Evolutionary conservation across 371 early-diverging fungal genomes (phyloP).

Genomic region (Mucor piriformis): DNA sequence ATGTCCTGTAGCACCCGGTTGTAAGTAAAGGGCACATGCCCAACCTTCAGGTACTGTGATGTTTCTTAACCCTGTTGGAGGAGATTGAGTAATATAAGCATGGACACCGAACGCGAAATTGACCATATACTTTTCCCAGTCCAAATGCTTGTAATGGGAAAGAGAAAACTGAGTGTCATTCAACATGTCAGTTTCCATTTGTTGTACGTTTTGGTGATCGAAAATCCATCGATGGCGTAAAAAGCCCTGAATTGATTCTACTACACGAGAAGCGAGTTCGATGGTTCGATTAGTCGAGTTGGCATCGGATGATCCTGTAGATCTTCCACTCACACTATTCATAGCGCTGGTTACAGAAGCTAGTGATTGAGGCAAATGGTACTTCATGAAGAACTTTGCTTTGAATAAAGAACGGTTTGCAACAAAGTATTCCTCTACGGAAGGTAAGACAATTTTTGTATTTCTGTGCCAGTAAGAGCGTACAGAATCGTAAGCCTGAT

Average conservation of each 20-base stretch:
- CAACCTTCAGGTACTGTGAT: constrained; percentile 42
- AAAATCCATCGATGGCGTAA: constrained; percentile 41
- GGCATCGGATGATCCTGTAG: constrained; percentile 7
- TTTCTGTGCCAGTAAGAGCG: constrained; percentile 52
- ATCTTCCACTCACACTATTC: constrained; percentile 19
- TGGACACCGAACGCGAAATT: constrained; percentile 51
- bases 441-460: constrained; percentile 32
- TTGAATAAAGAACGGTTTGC: constrained; percentile 41
- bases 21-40: constrained; percentile 49
- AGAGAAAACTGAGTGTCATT: constrained; percentile 32
- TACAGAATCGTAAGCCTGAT: constrained; percentile 34
- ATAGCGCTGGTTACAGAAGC: constrained; percentile 28
- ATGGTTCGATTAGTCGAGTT: constrained; percentile 32
- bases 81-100: constrained; percentile 38
- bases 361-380: constrained; percentile 40
- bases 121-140: constrained; percentile 47
- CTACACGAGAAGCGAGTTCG: constrained; percentile 37
- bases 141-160: constrained; percentile 17
- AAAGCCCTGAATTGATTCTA: constrained; percentile 45
- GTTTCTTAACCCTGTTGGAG: constrained; percentile 32
- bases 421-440: constrained; percentile 43
- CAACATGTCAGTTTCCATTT: constrained; percentile 21
- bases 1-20: constrained; percentile 26
- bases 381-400: constrained; percentile 44
- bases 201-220: constrained; percentile 39